phyloP scores from a whole-genome alignment of 2,329 filamentous ascomycete genomes.

The Pestalotiopsis fici region DNA sequence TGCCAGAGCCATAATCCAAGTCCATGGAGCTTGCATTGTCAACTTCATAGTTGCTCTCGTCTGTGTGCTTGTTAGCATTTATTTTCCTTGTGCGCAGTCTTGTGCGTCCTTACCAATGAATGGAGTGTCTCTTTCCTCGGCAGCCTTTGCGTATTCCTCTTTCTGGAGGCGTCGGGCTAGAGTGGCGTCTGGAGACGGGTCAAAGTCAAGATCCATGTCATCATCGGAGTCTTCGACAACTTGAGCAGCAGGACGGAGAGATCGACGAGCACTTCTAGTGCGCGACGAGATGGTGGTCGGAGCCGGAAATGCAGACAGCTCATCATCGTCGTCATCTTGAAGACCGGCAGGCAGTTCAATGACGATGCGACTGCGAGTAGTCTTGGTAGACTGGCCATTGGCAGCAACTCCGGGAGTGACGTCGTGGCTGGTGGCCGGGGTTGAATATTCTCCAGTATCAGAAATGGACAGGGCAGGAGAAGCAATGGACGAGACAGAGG shows the following conservation, averaged over 20 bases:
- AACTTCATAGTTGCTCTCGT: conserved; percentile 8
- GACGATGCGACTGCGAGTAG: conserved; percentile 21
- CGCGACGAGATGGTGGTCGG: conserved; percentile 12
- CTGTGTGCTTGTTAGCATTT: conserved; percentile 16
- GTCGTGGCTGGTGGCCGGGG: conserved; percentile 43
- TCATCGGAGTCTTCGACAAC: conserved; percentile 24
- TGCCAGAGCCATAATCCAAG: not conserved
- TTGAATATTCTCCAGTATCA: conserved; percentile 39
- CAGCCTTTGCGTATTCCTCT: conserved; percentile 23
- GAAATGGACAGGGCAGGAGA: conserved; percentile 29
- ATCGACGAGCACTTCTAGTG: conserved; percentile 15
- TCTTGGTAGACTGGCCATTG: conserved; percentile 15
- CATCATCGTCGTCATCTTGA: conserved; percentile 43
- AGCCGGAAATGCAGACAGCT: conserved; percentile 17
- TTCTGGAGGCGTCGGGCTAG: conserved; percentile 21
- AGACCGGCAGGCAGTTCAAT: conserved; percentile 36
- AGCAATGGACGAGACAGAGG: conserved; percentile 35
- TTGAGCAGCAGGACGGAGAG: conserved; percentile 20
- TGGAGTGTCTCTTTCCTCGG: conserved; percentile 14
- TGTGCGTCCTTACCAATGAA: no score
- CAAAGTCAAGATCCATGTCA: conserved; percentile 6
- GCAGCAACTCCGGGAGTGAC: conserved; percentile 36
- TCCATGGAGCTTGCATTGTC: not conserved
- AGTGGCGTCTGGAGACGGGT: conserved; percentile 12
- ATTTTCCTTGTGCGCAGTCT: no score